Percentiles rank a stretch among this genome's conserved stretches.
These are phyloP conservation scores for Aspergillus puulaauensis DNA, from an alignment of 2,329 filamentous ascomycete genomes.

Conservation along the genomic window DNA sequence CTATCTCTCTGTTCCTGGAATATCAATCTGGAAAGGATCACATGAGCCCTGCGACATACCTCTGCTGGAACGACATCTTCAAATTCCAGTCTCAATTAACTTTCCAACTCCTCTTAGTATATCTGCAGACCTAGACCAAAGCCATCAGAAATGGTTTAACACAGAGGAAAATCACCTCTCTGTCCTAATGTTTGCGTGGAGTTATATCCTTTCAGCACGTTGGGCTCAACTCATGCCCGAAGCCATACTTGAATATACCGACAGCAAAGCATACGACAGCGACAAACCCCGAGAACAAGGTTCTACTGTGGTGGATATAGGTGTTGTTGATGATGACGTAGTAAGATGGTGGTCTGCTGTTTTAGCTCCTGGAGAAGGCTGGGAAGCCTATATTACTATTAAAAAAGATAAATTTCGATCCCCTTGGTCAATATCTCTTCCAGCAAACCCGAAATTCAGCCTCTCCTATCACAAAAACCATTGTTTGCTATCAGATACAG, in stretches of 20 bases:
- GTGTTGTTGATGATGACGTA: not conserved
- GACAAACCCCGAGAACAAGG: not conserved
- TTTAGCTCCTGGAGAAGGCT: constrained; percentile 1
- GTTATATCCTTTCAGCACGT: constrained; percentile 6
- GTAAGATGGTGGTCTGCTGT: constrained; percentile 7
- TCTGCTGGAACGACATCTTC: not conserved
- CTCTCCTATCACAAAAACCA: not conserved
- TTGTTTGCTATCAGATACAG: not conserved
- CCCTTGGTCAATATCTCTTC: constrained; percentile 9
- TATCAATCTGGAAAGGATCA: constrained; percentile 1
- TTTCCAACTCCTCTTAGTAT: not conserved
- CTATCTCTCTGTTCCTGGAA: not conserved
- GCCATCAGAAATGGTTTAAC: constrained; percentile 1
- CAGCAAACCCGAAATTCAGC: not conserved
- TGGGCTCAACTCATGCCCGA: constrained; percentile 7
- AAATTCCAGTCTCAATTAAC: constrained; percentile 2
- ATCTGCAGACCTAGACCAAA: not conserved
- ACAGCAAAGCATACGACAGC: constrained; percentile 1
- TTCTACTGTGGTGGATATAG: constrained; percentile 3
- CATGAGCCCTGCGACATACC: constrained; percentile 1
- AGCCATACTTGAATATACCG: constrained; percentile 1
- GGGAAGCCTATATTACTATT: constrained; percentile 3
- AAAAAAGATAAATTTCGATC: not conserved
- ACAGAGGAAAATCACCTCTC: not conserved
- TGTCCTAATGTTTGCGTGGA: constrained; percentile 3